Conservation (phyloP, 352 stramenopile species). For the Blastocystis sp. region DNA sequence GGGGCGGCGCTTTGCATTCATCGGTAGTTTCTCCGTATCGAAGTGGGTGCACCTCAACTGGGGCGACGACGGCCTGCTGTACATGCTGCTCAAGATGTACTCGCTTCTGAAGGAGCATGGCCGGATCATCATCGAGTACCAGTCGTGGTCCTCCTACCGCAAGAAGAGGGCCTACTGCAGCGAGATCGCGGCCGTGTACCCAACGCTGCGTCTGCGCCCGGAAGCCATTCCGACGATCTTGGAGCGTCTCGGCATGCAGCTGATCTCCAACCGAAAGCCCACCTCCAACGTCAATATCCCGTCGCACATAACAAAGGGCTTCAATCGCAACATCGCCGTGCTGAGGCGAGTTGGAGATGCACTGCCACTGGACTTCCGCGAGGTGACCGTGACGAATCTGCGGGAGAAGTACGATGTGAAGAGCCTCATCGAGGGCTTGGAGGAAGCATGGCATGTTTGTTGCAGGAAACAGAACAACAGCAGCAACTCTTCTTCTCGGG, state of each 20-base stretch:
- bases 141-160: slow-evolving; percentile 43
- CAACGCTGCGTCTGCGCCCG: neutral
- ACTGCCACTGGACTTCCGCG: slow-evolving; percentile 1
- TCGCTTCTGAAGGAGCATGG: slow-evolving; percentile 16
- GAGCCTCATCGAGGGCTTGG: neutral
- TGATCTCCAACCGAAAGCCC: slow-evolving; percentile 5
- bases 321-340: slow-evolving; percentile 47
- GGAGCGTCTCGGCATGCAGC: slow-evolving; percentile 33
- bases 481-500: slow-evolving; percentile 46
- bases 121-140: slow-evolving; percentile 51
- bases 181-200: neutral
- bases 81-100: slow-evolving; percentile 31
- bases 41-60: slow-evolving; percentile 63
- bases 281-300: neutral
- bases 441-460: neutral
- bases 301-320: neutral
- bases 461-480: slow-evolving; percentile 54
- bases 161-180: slow-evolving; percentile 22
- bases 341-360: neutral
- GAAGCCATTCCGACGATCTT: slow-evolving; percentile 19
- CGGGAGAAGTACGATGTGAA: neutral
- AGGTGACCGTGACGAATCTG: slow-evolving; percentile 29
- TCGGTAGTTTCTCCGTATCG: slow-evolving; percentile 39
- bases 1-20: neutral
- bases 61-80: slow-evolving; percentile 42